Evolutionary conservation across 2,329 filamentous ascomycete genomes (phyloP).

Genomic region (Monosporascus ibericus): DNA sequence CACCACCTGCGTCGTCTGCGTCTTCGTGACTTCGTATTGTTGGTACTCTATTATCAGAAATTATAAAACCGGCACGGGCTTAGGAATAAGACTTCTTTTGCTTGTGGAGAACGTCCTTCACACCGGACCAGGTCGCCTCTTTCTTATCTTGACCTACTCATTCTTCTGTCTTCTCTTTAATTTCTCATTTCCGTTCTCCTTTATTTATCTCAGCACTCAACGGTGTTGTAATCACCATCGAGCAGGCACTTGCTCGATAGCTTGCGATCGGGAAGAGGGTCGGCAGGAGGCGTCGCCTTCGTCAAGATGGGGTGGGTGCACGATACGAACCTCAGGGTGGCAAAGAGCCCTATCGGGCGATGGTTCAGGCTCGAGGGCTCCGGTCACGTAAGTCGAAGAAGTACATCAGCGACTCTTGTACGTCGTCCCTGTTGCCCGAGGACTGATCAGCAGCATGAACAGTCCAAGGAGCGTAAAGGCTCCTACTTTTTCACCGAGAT

Average conservation of each 20-base stretch:
- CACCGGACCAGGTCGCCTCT: not conserved
- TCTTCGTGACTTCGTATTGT: not conserved
- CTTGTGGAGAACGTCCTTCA: not conserved
- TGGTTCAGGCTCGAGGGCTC: conserved; percentile 79
- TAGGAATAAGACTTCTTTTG: not conserved
- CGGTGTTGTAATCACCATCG: not conserved
- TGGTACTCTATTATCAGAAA: not conserved
- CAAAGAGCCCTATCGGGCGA: conserved; percentile 57
- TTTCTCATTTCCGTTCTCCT: not conserved
- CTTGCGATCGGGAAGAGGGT: not conserved
- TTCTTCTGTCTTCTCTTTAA: not conserved
- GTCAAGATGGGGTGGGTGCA: conserved; percentile 43
- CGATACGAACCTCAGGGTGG: conserved; percentile 50
- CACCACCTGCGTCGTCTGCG: not conserved
- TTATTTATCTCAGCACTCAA: not conserved
- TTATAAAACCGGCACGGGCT: not conserved
- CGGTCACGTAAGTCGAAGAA: conserved; percentile 60
- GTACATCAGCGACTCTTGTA: not conserved
- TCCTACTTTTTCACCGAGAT: conserved; percentile 79
- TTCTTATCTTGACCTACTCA: not conserved
- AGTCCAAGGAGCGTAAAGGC: conserved; percentile 66
- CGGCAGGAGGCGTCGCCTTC: not conserved
- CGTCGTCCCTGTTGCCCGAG: not conserved
- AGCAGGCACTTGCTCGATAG: too few relatives aligned
- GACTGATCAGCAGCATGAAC: conserved; percentile 20